Percentiles rank a stretch among this genome's conserved stretches.
Conservation (phyloP, 768 basidiomycete genomes). For the Mycena indigotica region DNA sequence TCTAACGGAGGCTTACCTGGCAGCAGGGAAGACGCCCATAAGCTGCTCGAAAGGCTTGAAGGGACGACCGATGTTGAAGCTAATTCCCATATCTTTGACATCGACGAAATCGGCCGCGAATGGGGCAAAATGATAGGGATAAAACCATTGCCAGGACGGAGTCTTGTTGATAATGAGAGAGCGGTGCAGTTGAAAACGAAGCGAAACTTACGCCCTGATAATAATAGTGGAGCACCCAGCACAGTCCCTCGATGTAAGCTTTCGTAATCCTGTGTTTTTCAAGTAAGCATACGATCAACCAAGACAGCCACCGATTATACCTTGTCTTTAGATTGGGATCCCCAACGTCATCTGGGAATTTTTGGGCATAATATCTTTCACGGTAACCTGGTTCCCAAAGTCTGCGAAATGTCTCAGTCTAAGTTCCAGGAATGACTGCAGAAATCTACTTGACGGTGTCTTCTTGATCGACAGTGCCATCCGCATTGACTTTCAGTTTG, state of each 20-base stretch:
- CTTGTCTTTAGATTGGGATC: conserved; percentile 72
- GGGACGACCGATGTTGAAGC: conserved; percentile 79
- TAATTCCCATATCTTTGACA: conserved; percentile 74
- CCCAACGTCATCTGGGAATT: conserved; percentile 78
- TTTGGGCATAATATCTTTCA: conserved; percentile 92
- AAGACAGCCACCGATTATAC: conserved; percentile 26
- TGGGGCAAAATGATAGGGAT: conserved; percentile 97
- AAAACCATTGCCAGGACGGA: conserved; percentile 98
- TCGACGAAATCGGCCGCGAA: conserved; percentile 94
- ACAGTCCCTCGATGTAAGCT: conserved; percentile 89
- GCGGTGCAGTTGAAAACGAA: conserved; percentile 18
- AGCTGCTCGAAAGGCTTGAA: conserved; percentile 98
- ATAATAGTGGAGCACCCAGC: conserved; percentile 96
- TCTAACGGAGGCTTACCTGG: conserved; percentile 55
- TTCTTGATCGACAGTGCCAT: conserved; percentile 92
- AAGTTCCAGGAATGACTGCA: conserved; percentile 6
- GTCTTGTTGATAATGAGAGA: conserved; percentile 45
- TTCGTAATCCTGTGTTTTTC: conserved; percentile 62
- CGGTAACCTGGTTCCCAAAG: conserved; percentile 96
- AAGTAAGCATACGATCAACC: conserved; percentile 1
- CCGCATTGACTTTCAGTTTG: conserved; percentile 78
- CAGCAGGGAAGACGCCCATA: conserved; percentile 97
- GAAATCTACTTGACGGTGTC: conserved; percentile 84
- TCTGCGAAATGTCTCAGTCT: conserved; percentile 43
- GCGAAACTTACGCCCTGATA: conserved; percentile 83